Base-by-base conservation (phyloP, 2,329 filamentous ascomycete species). In the Hymenoscyphus salicellus region DNA sequence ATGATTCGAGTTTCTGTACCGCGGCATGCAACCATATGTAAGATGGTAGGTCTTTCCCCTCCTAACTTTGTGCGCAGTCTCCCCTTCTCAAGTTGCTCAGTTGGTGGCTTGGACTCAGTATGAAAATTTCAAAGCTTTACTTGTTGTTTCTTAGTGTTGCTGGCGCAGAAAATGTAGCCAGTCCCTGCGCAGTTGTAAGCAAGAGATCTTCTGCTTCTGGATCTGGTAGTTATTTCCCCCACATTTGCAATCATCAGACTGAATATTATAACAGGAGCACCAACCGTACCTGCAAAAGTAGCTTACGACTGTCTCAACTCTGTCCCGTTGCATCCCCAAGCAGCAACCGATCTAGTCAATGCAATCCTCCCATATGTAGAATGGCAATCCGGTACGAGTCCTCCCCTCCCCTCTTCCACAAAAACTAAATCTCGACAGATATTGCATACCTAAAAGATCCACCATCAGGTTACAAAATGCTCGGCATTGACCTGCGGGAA, bases 381-480 rank as follows among this genome's bases (percentile, higher is more conserved):
- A 60, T 73, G 69, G 68, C 71, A 74, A 33, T 61, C 58, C n/a
- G 55, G 57, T 61, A 17, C 33, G 20, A 36, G 4, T 16, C 14
- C 5, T 17, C 33, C n/a, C 30, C 4, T 56, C 30, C 4, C 10
- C 23, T 32, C 8, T 17, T 41, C 23, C 28, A 26, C 23, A 7
- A 16, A 17, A 36, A 33, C 11, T 49, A 61, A 43, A 64, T 33
- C 16, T 11, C 26, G n/a, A 36, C 58, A 63, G 66, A 71, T 62
- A 46, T 65, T 5, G 66, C 69, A 32, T 74, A 74, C 59, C 77
- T 84, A n/a, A 82, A 81, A 64, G 74, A 81, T 58, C 84, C 84
- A 1, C 84, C 84, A 0, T 58, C 76, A 20, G 77, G 76, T 2
- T 87, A 85, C 71, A 74, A 76, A 57, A 77, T 82, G 60, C 78